These are phyloP conservation scores for Annulohypoxylon moriforme DNA, from an alignment of 495 filamentous ascomycete species.

Conservation along the genomic window DNA sequence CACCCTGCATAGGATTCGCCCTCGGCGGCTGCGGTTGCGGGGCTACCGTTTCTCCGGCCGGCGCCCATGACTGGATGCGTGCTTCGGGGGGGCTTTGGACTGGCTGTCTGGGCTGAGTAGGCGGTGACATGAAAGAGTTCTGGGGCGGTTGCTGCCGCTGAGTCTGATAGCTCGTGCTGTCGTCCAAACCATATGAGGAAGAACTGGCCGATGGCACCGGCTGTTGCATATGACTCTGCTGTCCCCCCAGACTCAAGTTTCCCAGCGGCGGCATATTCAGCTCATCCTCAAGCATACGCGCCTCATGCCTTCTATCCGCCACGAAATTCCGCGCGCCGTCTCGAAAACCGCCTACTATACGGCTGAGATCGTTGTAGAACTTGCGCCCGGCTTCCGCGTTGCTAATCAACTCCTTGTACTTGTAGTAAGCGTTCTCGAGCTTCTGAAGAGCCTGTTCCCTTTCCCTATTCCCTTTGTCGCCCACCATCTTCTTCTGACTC, in stretches of 20 bases:
- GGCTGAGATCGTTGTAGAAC: conserved; percentile 95
- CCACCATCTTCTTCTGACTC: conserved; percentile 69
- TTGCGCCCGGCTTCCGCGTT: conserved; percentile 91
- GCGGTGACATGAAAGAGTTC: conserved; percentile 27
- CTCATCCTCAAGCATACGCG: conserved; percentile 76
- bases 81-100: conserved; percentile 53
- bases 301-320: conserved; percentile 82
- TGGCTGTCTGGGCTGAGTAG: conserved; percentile 49
- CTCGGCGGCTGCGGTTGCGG: conserved; percentile 63
- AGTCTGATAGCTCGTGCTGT: conserved; percentile 15
- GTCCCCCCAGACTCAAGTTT: conserved; percentile 53
- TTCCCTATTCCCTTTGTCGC: conserved; percentile 78
- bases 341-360: conserved; percentile 77
- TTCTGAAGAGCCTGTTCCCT: conserved; percentile 87
- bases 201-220: conserved; percentile 1
- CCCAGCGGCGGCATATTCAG: conserved; percentile 62
- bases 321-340: conserved; percentile 84
- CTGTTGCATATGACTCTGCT: conserved; percentile 29
- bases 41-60: conserved; percentile 55
- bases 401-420: conserved; percentile 92
- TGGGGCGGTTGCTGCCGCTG: conserved; percentile 31
- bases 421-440: conserved; percentile 91
- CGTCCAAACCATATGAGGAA: conserved; percentile 14
- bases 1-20: conserved; percentile 62
- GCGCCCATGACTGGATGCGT: conserved; percentile 61